Conservation (phyloP, 106 monocot species). For the Apostasia shenzhenica region DNA sequence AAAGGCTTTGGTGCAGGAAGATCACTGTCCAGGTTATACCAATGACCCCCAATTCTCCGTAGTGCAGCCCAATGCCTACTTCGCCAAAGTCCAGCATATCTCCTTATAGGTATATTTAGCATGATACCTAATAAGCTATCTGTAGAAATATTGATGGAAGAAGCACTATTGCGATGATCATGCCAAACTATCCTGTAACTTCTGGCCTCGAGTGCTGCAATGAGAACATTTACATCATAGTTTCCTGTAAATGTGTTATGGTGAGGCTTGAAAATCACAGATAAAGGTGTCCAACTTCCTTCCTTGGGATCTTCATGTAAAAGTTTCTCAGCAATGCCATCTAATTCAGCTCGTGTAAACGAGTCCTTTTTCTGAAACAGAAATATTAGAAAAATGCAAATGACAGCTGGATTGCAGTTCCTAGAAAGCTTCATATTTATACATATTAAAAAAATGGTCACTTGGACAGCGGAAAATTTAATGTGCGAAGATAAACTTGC, state of each 20-base stretch:
- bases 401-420: neutral
- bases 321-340: constrained; percentile 69
- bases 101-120: constrained; percentile 55
- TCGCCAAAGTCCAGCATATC: constrained; percentile 64
- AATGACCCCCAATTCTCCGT: constrained; percentile 41
- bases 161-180: constrained; percentile 61
- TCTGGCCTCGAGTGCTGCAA: constrained; percentile 59
- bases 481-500: too few species aligned
- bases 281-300: constrained; percentile 59
- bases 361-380: constrained; percentile 54
- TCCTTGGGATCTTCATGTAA: constrained; percentile 35
- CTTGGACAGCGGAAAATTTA: too few species aligned
- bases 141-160: constrained; percentile 41
- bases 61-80: constrained; percentile 82
- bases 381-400: constrained; percentile 1
- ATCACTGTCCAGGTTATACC: constrained; percentile 97
- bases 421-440: too few species aligned
- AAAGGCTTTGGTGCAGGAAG: constrained; percentile 43
- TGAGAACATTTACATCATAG: constrained; percentile 93
- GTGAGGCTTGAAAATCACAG: constrained; percentile 71
- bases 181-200: constrained; percentile 72
- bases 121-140: constrained; percentile 61
- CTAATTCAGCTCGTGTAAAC: constrained; percentile 67
- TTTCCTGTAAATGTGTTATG: constrained; percentile 79
- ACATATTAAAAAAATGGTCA: too few species aligned